phyloP scores from a whole-genome alignment of 2,329 filamentous ascomycete genomes.

The Phaeophleospora eucalypticola region DNA sequence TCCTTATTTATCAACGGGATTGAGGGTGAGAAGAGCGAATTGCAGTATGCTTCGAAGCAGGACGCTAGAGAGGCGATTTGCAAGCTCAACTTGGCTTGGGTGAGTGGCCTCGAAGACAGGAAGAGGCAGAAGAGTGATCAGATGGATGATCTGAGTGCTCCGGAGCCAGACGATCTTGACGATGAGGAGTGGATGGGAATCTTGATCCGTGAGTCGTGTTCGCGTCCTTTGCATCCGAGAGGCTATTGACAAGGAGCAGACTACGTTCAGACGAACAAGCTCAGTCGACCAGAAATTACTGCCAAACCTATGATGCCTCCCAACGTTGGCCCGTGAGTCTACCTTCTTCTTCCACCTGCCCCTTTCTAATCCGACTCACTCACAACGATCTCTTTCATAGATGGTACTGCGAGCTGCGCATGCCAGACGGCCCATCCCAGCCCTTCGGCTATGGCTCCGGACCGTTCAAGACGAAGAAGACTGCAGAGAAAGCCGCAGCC shows the following conservation, averaged over 20 bases:
- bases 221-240: not conserved
- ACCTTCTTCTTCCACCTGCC: not conserved
- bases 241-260: not conserved
- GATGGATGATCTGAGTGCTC: not conserved
- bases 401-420: not conserved
- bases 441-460: conserved; percentile 35
- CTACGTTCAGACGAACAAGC: not conserved
- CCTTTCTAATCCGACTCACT: not conserved
- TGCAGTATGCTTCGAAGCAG: conserved; percentile 37
- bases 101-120: conserved; percentile 29
- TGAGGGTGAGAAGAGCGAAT: conserved; percentile 21
- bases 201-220: conserved; percentile 26
- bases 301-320: not conserved
- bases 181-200: conserved; percentile 37
- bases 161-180: conserved; percentile 14
- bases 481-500: conserved; percentile 41
- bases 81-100: conserved; percentile 28
- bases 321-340: not conserved
- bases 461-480: conserved; percentile 38
- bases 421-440: conserved; percentile 16
- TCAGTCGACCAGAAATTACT: not conserved
- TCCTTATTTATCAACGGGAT: conserved; percentile 12
- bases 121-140: conserved; percentile 22
- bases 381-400: not conserved
- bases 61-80: conserved; percentile 41